Conservation (phyloP, 305 asterid genomes). For the Fraxinus platypoda region DNA sequence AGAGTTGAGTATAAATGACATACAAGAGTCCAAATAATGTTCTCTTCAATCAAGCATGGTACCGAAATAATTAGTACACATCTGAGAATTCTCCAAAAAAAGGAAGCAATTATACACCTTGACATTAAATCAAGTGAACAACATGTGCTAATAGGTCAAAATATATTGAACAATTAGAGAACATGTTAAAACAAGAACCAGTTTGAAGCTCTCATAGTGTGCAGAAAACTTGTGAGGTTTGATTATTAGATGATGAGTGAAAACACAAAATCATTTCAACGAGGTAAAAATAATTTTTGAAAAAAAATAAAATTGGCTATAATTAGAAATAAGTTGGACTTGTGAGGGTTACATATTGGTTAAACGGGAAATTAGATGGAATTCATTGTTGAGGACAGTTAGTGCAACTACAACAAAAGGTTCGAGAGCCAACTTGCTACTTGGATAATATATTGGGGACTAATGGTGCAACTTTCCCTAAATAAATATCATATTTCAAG, state of each 20-base stretch:
- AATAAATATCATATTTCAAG: constrained; percentile 1
- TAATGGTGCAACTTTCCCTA: not conserved
- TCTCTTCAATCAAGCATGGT: not conserved
- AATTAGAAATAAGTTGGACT: not conserved
- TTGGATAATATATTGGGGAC: not conserved
- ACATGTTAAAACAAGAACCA: not conserved
- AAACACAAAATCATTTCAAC: not conserved
- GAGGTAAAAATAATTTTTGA: not conserved
- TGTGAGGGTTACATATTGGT: not conserved
- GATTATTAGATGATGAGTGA: not conserved
- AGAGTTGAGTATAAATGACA: not conserved
- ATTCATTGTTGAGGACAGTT: not conserved
- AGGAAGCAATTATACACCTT: not conserved
- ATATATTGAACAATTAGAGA: not conserved
- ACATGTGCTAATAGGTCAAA: not conserved
- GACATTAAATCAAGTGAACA: not conserved
- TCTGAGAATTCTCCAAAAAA: not conserved
- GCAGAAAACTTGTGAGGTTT: not conserved
- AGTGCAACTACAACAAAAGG: not conserved
- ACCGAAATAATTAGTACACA: not conserved
- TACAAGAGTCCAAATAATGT: not conserved
- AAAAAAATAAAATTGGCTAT: not conserved
- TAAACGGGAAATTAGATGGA: not conserved
- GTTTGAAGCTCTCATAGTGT: not conserved
- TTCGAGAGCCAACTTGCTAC: not conserved